Evolutionary conservation across 306 rosid genomes (phyloP), one percentile per base, ranked within the genome.

Genomic region (Cicer chorassanicum): DNA sequence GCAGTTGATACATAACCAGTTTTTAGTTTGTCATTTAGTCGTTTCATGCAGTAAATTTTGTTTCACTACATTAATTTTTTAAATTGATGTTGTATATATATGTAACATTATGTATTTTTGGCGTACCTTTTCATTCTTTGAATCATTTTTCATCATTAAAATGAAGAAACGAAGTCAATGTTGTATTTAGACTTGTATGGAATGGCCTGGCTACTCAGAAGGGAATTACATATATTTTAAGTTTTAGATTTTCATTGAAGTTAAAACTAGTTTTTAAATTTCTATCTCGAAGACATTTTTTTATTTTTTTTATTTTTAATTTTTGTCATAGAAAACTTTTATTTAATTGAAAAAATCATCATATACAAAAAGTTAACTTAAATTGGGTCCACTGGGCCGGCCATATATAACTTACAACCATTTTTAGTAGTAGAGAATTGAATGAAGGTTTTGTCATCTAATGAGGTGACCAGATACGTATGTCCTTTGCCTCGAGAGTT

Each of bases 1-100:
- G 48, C 46, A 48, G 63, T 77, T 72, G 76, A 75, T 39, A 7
- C 56, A 49, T 89, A 76, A 81, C n/a, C 66, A 61, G 38, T 65
- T 54, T 68, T 80, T 79, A 73, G 70, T 70, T 57, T 48, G 24
- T 53, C 18, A 68, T 43, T 68, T 60, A 77, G 29, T 57, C 36
- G 41, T 65, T 13, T 61, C 44, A 13, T 2, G 62, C 16, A 13
- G 6, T 64, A 29, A 45, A 68, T 57, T 77, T 77, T 73, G 76
- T 41, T 65, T 24, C 75, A 2, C 59, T 61, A 6, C 39, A 14
- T 36, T 74, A 39, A 53, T 73, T 44, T 12, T 10, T 73, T 11
- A 29, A 16, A 29, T 70, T 49, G 43, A 49, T 70, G 3, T 24
- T 75, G 83, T 76, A 38, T 73, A 78, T 61, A 66, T 73, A 66